Base-by-base conservation (phyloP, 202 grass and related monocot species). In the Hordeum pubiflorum region DNA sequence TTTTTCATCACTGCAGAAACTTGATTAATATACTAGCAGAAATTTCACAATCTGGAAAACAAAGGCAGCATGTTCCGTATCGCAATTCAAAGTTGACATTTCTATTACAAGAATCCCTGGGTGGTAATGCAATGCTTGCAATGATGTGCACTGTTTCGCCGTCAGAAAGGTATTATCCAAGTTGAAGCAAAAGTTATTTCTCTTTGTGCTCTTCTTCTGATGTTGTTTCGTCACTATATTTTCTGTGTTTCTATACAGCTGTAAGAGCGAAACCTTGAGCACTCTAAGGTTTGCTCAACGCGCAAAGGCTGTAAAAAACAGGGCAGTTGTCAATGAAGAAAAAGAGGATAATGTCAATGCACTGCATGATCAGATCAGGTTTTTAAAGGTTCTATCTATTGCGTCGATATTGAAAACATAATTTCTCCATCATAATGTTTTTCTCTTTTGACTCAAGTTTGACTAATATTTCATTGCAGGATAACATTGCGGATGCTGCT, bases 271-370 rank as follows among this genome's bases (percentile, higher is more conserved):
- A 82, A 91, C 90, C 23, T 81, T 91, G 82, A 95, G 96, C 83
- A 99, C 96, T 26, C 82, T 99, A 58, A 91, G 96, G 74, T 99
- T 99, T 86, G 92, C 96, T 14, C 92, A 95, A 78, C 90, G 96
- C 3, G 96, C 96, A 7, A 99, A 99, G 83, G 89, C 88, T 52
- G 93, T 99, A 76, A 95, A 93, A 85, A 95, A 94, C 74, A 95
- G 93, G 59, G 92, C 96, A 27, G 44, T 99, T 38, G 70, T 99
- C 37, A 99, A 99, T 81, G 96, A 95, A 82, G 84, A 91, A 75
- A 95, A 84, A 54, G 80, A 91, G 60, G 95, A 99, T 63, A 92
- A 95, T 85, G 89, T 95, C 46, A 91, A 99, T 60, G 74, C 82
- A 1, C 60, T 99, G 77, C 88, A 87, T 38, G 90, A 87, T 52